Evolutionary conservation across 2,329 filamentous ascomycete species (phyloP).

Genomic region (Diplocarpon rosae): DNA sequence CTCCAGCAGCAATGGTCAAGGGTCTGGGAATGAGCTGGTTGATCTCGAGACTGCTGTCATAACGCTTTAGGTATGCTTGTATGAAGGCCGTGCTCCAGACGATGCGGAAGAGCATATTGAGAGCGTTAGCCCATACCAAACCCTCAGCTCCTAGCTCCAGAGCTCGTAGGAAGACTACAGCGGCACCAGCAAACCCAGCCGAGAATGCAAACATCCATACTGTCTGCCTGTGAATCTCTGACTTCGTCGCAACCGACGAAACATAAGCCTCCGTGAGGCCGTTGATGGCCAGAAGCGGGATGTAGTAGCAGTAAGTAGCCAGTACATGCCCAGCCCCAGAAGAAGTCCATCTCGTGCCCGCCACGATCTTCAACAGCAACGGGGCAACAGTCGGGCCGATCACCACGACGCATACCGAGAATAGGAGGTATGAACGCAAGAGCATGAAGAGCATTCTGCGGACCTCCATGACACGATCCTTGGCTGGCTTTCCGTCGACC

Average conservation of each 20-base stretch:
- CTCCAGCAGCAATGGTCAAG: constrained; percentile 33
- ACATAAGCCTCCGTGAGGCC: constrained; percentile 90
- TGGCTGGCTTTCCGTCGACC: constrained; percentile 16
- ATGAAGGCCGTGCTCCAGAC: constrained; percentile 72
- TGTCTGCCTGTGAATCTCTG: constrained; percentile 66
- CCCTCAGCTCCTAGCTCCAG: constrained; percentile 64
- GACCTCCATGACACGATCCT: constrained; percentile 31
- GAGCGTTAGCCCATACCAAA: constrained; percentile 73
- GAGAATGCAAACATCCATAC: constrained; percentile 80
- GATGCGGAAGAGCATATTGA: constrained; percentile 84
- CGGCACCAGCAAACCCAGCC: constrained; percentile 59
- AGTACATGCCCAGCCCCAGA: constrained; percentile 66
- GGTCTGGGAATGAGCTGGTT: constrained; percentile 34
- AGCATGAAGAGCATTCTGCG: constrained; percentile 48
- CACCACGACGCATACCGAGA: constrained; percentile 57
- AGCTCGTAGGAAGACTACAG: constrained; percentile 64
- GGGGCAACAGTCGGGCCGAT: constrained; percentile 69
- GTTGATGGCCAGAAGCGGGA: constrained; percentile 85
- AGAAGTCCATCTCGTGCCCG: constrained; percentile 64
- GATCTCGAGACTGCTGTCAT: constrained; percentile 34
- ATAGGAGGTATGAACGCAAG: constrained; percentile 60
- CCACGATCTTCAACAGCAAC: constrained; percentile 60
- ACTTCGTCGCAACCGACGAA: constrained; percentile 67
- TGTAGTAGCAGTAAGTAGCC: constrained; percentile 78
- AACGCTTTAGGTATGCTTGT: constrained; percentile 43